These are phyloP conservation scores for Plenodomus lindquistii DNA, from an alignment of 2,329 filamentous ascomycete genomes.

Conservation along the genomic window DNA sequence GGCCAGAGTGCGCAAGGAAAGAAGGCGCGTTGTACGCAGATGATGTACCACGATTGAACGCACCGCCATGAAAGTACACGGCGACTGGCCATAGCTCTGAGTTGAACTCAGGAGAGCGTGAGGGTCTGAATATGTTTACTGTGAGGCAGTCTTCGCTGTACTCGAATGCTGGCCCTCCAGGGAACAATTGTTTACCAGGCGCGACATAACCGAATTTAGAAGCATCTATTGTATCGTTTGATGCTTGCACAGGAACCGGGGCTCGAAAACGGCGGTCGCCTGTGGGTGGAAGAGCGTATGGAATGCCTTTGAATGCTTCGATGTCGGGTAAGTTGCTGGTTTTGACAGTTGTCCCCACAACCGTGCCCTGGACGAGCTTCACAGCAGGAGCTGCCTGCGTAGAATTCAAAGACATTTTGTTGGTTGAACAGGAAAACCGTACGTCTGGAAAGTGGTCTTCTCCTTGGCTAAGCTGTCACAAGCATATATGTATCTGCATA, in stretches of 20 bases:
- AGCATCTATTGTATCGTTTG: constrained; percentile 15
- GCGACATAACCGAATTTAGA: constrained; percentile 21
- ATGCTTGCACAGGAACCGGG: constrained; percentile 16
- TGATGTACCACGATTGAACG: constrained; percentile 53
- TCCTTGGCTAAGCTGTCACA: too few species aligned
- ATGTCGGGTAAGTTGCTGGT: constrained; percentile 6
- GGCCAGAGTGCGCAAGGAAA: constrained; percentile 59
- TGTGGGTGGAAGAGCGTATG: constrained; percentile 23
- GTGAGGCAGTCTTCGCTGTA: constrained; percentile 29
- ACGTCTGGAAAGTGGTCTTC: too few species aligned
- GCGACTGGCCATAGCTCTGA: constrained; percentile 16
- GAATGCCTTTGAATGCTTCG: constrained; percentile 23
- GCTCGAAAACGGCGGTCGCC: constrained; percentile 23
- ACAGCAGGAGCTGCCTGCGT: background rate
- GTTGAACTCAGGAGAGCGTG: constrained; percentile 1
- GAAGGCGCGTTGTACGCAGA: constrained; percentile 62
- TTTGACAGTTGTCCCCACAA: constrained; percentile 8
- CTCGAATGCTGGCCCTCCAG: constrained; percentile 11
- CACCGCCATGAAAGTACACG: constrained; percentile 66
- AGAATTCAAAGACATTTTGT: too few species aligned
- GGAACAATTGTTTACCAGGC: constrained; percentile 19
- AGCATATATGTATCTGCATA: too few species aligned
- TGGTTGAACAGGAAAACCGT: too few species aligned
- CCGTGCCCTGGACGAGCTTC: constrained; percentile 13
- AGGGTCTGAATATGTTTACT: constrained; percentile 23